A percentile compares a stretch with the other conserved stretches of the same genome.
These are phyloP conservation scores for Aspergillus pseudoviridinutans DNA, from an alignment of 2,329 filamentous ascomycete species.

Conservation along the genomic window DNA sequence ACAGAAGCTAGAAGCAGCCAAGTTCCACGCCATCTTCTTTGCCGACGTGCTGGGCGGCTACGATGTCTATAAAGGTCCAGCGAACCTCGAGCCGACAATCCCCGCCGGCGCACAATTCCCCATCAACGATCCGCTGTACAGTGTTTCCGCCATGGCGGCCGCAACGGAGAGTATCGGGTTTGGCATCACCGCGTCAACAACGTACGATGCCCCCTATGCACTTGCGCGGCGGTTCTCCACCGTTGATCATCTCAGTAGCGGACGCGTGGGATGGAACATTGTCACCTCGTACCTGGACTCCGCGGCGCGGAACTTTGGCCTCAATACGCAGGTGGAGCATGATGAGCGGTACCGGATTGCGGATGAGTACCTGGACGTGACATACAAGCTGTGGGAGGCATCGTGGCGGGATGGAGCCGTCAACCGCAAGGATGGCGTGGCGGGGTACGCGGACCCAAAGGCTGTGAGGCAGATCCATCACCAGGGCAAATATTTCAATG, in stretches of 20 bases:
- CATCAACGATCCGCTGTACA: conserved; percentile 41
- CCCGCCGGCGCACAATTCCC: conserved; percentile 41
- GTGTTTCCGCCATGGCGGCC: conserved; percentile 45
- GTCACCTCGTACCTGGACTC: conserved; percentile 48
- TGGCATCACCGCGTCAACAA: conserved; percentile 52
- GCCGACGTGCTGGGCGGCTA: conserved; percentile 49
- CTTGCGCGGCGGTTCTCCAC: conserved; percentile 53
- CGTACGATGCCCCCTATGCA: conserved; percentile 53
- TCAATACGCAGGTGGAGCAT: conserved; percentile 45
- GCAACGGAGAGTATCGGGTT: conserved; percentile 47
- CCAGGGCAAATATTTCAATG: conserved; percentile 40
- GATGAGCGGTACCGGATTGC: conserved; percentile 49
- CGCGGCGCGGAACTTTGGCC: conserved; percentile 46
- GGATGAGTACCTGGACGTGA: conserved; percentile 46
- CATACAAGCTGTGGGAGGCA: conserved; percentile 51
- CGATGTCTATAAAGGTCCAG: conserved; percentile 44
- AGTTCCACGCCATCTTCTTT: conserved; percentile 51
- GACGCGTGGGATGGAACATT: conserved; percentile 52
- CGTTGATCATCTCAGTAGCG: conserved; percentile 50
- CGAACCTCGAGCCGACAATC: conserved; percentile 37
- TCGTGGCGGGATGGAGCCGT: conserved; percentile 47
- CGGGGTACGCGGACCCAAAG: conserved; percentile 31
- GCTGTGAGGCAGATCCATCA: conserved; percentile 38
- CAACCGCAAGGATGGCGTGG: conserved; percentile 8
- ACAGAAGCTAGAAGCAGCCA: conserved; percentile 45